Conservation (phyloP, 306 rosid species). For the Echinosophora koreensis region DNA sequence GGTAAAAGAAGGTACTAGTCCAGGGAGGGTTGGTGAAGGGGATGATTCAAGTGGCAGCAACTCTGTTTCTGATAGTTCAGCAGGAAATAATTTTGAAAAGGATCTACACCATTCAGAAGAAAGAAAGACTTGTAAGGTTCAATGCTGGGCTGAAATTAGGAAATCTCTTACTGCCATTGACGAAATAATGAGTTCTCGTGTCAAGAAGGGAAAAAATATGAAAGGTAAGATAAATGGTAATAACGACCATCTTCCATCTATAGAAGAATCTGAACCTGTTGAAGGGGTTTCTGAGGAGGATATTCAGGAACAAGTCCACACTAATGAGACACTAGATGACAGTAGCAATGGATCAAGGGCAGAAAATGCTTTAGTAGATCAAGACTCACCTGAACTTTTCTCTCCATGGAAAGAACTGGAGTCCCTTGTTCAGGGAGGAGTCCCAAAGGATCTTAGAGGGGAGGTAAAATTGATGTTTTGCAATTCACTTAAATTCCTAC, state of each 20-base stretch:
- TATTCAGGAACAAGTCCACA: constrained; percentile 46
- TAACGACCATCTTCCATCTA: constrained; percentile 50
- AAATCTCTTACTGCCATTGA: constrained; percentile 70
- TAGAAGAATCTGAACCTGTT: constrained; percentile 58
- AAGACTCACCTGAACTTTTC: constrained; percentile 48
- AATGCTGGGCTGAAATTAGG: constrained; percentile 72
- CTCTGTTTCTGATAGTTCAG: constrained; percentile 51
- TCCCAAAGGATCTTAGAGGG: constrained; percentile 94
- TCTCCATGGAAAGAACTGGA: constrained; percentile 83
- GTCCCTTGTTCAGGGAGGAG: constrained; percentile 87
- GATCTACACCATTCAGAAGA: constrained; percentile 57
- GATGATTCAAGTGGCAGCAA: constrained; percentile 47
- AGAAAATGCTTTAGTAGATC: constrained; percentile 51
- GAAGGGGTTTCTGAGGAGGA: constrained; percentile 46
- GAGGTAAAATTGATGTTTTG: constrained; percentile 68
- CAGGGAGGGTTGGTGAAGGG: constrained; percentile 45
- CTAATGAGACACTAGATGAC: constrained; percentile 44
- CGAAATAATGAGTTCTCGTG: constrained; percentile 67
- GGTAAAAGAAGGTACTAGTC: constrained; percentile 41
- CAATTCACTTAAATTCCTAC: constrained; percentile 42
- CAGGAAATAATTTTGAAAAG: constrained; percentile 56
- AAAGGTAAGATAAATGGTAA: constrained; percentile 49
- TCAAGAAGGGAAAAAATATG: constrained; percentile 56
- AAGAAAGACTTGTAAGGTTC: constrained; percentile 56
- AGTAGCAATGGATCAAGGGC: constrained; percentile 36